Base-by-base conservation (phyloP, 140 eudicot genomes). In the Erigeron philadelphicus region DNA sequence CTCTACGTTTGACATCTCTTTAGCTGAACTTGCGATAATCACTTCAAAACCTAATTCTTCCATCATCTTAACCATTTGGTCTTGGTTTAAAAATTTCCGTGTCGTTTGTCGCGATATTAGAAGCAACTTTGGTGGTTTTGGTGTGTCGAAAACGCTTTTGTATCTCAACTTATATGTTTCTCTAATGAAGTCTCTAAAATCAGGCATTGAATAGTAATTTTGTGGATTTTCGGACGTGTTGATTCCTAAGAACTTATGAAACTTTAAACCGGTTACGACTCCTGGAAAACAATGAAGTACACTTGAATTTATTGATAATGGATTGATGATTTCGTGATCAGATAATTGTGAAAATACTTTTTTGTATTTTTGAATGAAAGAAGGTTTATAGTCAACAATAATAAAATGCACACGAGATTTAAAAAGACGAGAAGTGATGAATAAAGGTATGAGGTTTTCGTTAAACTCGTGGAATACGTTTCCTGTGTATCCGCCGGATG, bases 391-490 rank as follows among this genome's bases (percentile, higher is more conserved):
- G 52, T 88, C 93, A 9, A 72, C 80, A 8, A 81, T 44, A 2
- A 85, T 44, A 65, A 85, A 81, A 23, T 47, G 77, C 7, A 85
- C 80, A 0, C 76, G 76, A 49, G 93, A 85, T 50, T 15, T 73
- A 66, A 88, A 79, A 4, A 83, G 82, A 54, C 74, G 81, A 16
- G 84, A 18, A 5, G 96, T 85, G 63, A 88, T 78, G 75, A 57
- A 88, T 9, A 88, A 64, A 13, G 93, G 96, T 18, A 88, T 81
- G 2, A 88, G 66, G 69, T 85, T 81, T 57, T 88, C 96, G 62
- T 85, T 85, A 64, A 85, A 64, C 44, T 88, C 93, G 45, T 88
- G 96, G 79, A 83, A 88, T 10, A 75, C 41, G 73, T 88, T 88
- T 23, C 92, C 92, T 4, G 86, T 83, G 81, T 78, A 81, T 41